Base-by-base conservation (phyloP, 495 filamentous ascomycete genomes). In the Saxispiralis lemnorum region DNA sequence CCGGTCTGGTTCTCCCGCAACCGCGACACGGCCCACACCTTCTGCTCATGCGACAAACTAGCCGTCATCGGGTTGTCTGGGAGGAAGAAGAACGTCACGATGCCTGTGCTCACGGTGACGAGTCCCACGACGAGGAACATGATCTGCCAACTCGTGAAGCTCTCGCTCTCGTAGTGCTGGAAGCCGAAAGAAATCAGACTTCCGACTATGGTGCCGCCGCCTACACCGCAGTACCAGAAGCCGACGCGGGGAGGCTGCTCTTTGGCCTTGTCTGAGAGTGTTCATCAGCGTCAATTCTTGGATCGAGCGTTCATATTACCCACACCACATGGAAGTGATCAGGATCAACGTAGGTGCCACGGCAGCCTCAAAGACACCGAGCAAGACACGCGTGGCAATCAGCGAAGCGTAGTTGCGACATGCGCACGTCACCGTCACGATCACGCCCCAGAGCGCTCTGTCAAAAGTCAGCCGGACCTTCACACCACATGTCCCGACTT, bases 1-100 rank as follows among this genome's bases (percentile, higher is more conserved):
- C 47, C 47, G 6, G 49, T 52, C 38, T 52, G 44, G 17, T 52
- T 52, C 13, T 39, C 49, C 7, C 35, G 11, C 2, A 52, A 7
- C 7, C 41, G 45, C 24, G 48, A n/a, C 10, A 51, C 20, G 9
- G 35, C 16, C 11, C 21, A 20, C 1, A 41, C 39, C 28, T 52
- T 47, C 35, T n/a, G n/a, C n/a, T n/a, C 12, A 36, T 39, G 14
- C 1, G 35, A 16, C 13, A 46, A 18, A 19, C 21, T 12, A 1
- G 37, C 13, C 13, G 38, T 20, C 39, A 46, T 40, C 21, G 44
- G 44, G 28, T 31, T 43, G 44, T 47, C 31, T n/a, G 44, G 44
- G 1, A 47, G 44, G 39, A 47, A 32, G 9, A 46, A 41, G 11
- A n/a, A n/a, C n/a, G n/a, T n/a, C n/a, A n/a, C n/a, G n/a, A n/a